Conservation (phyloP, 306 rosid genomes). For the Hippophae rhamnoides region DNA sequence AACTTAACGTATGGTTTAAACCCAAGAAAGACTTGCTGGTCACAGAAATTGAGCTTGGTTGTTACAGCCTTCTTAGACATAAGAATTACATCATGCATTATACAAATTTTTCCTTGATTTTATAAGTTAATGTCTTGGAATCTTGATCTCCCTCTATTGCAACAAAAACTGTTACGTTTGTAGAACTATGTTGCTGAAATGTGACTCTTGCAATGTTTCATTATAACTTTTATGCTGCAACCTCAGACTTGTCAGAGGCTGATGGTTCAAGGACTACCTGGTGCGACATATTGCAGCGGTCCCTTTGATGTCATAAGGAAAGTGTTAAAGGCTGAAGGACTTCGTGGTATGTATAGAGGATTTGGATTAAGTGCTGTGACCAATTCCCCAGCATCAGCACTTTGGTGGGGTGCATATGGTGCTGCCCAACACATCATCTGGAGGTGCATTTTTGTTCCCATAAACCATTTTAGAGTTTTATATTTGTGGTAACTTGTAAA, state of each 20-base stretch:
- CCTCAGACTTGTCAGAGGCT: conserved; percentile 69
- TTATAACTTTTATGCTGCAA: no score
- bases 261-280: conserved; percentile 89
- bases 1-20: no score
- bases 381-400: conserved; percentile 81
- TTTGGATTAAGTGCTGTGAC: conserved; percentile 64
- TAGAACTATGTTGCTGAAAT: not conserved
- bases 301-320: conserved; percentile 47
- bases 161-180: not conserved
- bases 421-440: conserved; percentile 77
- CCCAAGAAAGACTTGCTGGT: no score
- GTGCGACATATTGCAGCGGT: conserved; percentile 48
- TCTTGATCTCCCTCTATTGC: not conserved
- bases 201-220: not conserved
- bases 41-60: no score
- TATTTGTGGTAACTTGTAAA: not conserved
- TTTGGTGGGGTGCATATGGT: conserved; percentile 95
- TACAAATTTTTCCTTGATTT: not conserved
- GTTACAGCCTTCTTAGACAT: not conserved
- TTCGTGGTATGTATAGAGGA: conserved; percentile 82
- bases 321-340: conserved; percentile 56
- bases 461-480: not conserved
- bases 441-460: conserved; percentile 37
- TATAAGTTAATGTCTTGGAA: not conserved
- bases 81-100: not conserved